Percentiles rank a stretch among this genome's conserved stretches.
phyloP scores from a whole-genome alignment of 805 yeast species.

The Saccharomyces eubayanus region DNA sequence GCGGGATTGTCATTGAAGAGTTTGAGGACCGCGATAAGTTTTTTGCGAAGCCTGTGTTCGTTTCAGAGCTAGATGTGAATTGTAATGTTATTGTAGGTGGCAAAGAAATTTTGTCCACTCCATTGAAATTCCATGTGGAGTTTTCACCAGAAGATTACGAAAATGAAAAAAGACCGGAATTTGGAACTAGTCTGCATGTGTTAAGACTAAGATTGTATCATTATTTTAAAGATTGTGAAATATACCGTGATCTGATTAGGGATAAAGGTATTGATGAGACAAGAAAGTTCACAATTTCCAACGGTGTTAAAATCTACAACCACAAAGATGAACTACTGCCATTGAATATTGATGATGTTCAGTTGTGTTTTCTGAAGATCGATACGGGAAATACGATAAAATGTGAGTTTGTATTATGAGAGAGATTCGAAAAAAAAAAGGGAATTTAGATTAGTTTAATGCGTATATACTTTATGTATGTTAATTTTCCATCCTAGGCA shows the following conservation, averaged over 20 bases:
- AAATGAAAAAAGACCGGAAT: constrained; percentile 48
- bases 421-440: background rate
- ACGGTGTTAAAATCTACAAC: constrained; percentile 33
- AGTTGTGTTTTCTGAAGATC: constrained; percentile 43
- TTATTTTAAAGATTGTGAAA: constrained; percentile 41
- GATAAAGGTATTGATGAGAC: constrained; percentile 3
- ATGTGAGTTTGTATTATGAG: constrained; percentile 29
- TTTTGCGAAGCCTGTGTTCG: constrained; percentile 66
- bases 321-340: constrained; percentile 26
- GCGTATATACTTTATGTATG: background rate
- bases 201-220: constrained; percentile 49
- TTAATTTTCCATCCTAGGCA: constrained; percentile 28
- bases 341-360: constrained; percentile 35
- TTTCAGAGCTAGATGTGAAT: constrained; percentile 61
- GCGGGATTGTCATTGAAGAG: constrained; percentile 29
- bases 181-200: constrained; percentile 60
- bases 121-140: constrained; percentile 58
- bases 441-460: background rate
- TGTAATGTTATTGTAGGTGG: constrained; percentile 34
- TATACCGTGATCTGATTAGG: constrained; percentile 22
- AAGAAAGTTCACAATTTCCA: constrained; percentile 23
- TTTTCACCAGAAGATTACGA: constrained; percentile 77
- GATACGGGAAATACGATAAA: constrained; percentile 44
- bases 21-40: constrained; percentile 50
- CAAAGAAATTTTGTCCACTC: constrained; percentile 23